Base-by-base conservation (phyloP, 352 stramenopile genomes). In the Pythium pectinolyticum region DNA sequence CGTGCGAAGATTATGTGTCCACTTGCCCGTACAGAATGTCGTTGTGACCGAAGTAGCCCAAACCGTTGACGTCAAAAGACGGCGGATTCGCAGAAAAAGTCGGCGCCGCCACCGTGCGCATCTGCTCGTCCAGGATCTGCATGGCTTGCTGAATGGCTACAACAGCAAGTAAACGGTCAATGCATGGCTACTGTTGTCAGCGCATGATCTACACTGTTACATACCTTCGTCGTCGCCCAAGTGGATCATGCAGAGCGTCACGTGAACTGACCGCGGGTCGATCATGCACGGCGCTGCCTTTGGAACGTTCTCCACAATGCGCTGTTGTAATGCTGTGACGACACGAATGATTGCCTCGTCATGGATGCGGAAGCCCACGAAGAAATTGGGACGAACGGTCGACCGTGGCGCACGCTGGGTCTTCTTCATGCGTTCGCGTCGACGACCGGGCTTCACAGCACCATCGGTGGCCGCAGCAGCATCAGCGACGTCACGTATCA, bases 231-330 rank as follows among this genome's bases (percentile, higher is more conserved):
- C 67, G 24, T 80, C 60, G 0, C 31, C 5, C 22, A 82, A 58
- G 37, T 61, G 64, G 41, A 85, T 39, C 50, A 79, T 49, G 51
- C 73, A 85, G 20, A 85, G 65, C 37, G 76, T 85, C 25, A 85
- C 72, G 61, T 85, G 76, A 22, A 82, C 50, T 27, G 76, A 77
- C 12, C 55, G 61, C 7, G 70, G 63, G 43, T 85, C 72, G 9
- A 81, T 63, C 25, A 85, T 51, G 46, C 69, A 82, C 20, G 57
- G 39, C 15, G 58, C 47, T 9, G 70, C 45, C 6, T 74, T 69
- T 0, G 74, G 76, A 45, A 71, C 60, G 31, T 51, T 19, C 14
- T 61, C 51, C 5, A 52, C 47, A 22, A 85, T 75, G 27, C 61
- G 62, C 40, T 51, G 46, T 53, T 81, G 74, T 6, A 82, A 57